Evolutionary conservation across 2,329 filamentous ascomycete species (phyloP), one percentile per base, ranked within the genome.

Genomic region (Colletotrichum acutatum): DNA sequence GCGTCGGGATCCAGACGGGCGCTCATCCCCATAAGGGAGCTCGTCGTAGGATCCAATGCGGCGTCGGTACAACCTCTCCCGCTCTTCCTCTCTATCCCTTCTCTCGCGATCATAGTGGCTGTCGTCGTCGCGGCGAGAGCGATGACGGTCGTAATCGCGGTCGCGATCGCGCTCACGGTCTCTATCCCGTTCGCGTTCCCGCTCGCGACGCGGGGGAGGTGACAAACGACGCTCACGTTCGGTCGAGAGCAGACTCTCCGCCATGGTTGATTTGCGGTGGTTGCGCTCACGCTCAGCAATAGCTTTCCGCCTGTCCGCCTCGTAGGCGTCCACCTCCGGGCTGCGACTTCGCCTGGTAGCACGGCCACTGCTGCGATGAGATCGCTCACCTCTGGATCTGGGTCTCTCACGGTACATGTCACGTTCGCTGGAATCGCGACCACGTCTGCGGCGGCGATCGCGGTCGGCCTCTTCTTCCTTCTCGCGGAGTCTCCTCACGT

Each of bases 261-360:
- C 93, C 84, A 91, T 91, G 80, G 89, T 91, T 57, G 90, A 87
- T 84, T 97, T 97, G 82, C 94, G 92, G 84, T 98, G 97, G 78
- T 97, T 95, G 76, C 95, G 93, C 84, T 98, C 97, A 60, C 97
- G 93, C 80, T 98, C 95, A 71, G 95, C 95, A 80, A 97, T 95
- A 56, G 96, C 96, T 82, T 96, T 97, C 78, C 95, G 93, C 76
- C 97, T 92, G 81, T 99, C 97, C 73, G 95, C 97, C 83, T 98
- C 97, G 82, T 99, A 99, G 24, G 94, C 91, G 84, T 99, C 95
- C 71, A 91, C 90, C 82, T 98, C 97, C n/a, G 95, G 95, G 77
- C 93, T 95, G 78, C 95, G 94, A 80, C 94, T 97, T 77, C 90
- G 90, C 77, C 94, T 87, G 77, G 84, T 83, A 79, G 86, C 83